Conservation (phyloP, 176 grass and related monocot species). For the Oryza meridionalis region DNA sequence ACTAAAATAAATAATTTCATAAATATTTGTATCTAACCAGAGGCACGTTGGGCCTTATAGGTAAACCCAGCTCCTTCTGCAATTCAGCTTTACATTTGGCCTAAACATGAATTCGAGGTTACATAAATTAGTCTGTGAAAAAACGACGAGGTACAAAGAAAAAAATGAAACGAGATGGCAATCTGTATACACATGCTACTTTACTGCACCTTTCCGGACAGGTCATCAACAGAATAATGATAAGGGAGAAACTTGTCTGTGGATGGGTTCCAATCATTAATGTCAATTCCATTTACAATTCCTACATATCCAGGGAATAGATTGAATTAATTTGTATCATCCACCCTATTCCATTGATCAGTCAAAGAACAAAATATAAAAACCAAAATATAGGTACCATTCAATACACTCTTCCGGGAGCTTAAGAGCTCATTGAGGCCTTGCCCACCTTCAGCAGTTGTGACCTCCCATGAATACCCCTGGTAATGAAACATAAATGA, state of each 20-base stretch:
- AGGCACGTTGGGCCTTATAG: slow-evolving; percentile 63
- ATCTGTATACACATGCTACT: slow-evolving; percentile 1
- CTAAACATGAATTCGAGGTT: slow-evolving; percentile 47
- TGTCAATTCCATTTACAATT: slow-evolving; percentile 96
- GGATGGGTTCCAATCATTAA: slow-evolving; percentile 80
- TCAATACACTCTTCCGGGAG: slow-evolving; percentile 80
- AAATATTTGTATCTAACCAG: slow-evolving; percentile 63
- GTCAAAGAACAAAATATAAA: slow-evolving; percentile 27
- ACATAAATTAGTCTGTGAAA: slow-evolving; percentile 19
- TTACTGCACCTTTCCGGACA: slow-evolving; percentile 80
- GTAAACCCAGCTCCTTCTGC: slow-evolving; percentile 82
- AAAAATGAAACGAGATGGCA: neutral
- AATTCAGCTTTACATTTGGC: slow-evolving; percentile 87
- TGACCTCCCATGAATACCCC: slow-evolving; percentile 99
- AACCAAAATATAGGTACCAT: slow-evolving; percentile 59
- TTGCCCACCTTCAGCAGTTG: slow-evolving; percentile 90
- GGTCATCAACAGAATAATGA: slow-evolving; percentile 83
- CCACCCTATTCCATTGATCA: slow-evolving; percentile 18
- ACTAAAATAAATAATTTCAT: neutral
- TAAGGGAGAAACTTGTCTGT: slow-evolving; percentile 72
- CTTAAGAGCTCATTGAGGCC: slow-evolving; percentile 85
- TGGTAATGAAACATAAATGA: slow-evolving; percentile 44
- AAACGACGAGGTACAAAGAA: slow-evolving; percentile 12
- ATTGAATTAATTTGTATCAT: slow-evolving; percentile 24
- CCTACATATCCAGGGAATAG: slow-evolving; percentile 49